Base-by-base conservation (phyloP, 148 eudicot genomes). In the Rheum nobile region DNA sequence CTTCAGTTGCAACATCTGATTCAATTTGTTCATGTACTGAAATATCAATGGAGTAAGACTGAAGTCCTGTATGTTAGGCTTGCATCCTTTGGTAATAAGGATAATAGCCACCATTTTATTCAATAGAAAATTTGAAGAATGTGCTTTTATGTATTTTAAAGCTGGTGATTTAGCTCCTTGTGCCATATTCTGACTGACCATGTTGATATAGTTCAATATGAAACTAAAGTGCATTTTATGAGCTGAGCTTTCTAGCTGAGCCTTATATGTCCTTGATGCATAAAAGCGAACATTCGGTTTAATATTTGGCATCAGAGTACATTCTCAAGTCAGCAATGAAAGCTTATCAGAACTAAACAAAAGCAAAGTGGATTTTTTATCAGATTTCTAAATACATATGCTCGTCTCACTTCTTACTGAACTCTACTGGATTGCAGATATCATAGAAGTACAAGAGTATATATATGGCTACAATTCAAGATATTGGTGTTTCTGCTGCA, bases 401-500 rank as follows among this genome's bases (percentile, higher is more conserved):
- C 24, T 65, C 14, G 3, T 32, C n/a, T 3, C 21, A 31, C 32
- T 65, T 65, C 41, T 29, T 6, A 34, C 9, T 65, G 17, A 61
- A 61, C 6, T 61, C 7, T 65, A 65, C 21, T 65, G 39, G 32
- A 32, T 6, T 32, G 70, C 70, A 65, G 70, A 65, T 65, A 32
- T 61, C 32, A 14, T 65, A 32, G 2, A n/a, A 34, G 22, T 17
- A 17, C 70, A 71, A 46, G 28, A 39, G 70, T 59, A 32, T 21
- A 43, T 39, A 50, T 41, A 95, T 95, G 99, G 96, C 97, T 38
- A 85, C 84, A 74, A 46, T 92, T 32, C 80, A 86, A 77, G 99
- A 90, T 77, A 88, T 95, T 43, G 74, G 69, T 8, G 78, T 87
- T 78, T 75, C 96, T 24, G 97, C 97, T 72, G 83, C 86, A 21